Percentiles rank a stretch among this genome's conserved stretches.
These are phyloP conservation scores for Solanum ahanhuiri DNA, from an alignment of 257 asterid species.

Conservation along the genomic window DNA sequence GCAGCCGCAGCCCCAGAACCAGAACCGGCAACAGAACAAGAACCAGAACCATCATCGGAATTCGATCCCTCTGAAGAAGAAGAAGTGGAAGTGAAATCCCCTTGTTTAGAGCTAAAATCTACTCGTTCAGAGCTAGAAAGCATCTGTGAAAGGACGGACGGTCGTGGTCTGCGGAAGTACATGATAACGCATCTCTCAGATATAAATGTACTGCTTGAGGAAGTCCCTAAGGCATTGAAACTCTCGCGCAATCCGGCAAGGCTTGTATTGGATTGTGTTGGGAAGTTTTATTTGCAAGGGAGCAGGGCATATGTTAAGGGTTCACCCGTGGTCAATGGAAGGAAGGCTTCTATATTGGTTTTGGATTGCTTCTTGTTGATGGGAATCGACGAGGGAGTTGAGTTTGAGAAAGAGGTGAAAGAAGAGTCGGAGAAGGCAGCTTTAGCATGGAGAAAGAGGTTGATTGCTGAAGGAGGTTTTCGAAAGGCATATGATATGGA, in stretches of 20 bases:
- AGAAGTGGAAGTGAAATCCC: neutral
- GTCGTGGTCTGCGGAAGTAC: conserved; percentile 50
- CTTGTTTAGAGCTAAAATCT: neutral
- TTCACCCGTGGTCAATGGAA: conserved; percentile 50
- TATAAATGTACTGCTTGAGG: conserved; percentile 36
- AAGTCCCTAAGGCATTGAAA: conserved; percentile 59
- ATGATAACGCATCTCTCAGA: conserved; percentile 23
- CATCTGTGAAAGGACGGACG: conserved; percentile 46
- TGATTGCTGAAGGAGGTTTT: conserved; percentile 68
- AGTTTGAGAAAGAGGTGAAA: conserved; percentile 33
- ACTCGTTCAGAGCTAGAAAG: conserved; percentile 41
- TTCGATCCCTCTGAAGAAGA: conserved; percentile 2
- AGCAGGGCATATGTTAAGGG: conserved; percentile 37
- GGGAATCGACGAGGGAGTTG: conserved; percentile 15
- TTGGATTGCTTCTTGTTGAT: conserved; percentile 70
- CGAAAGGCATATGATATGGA: conserved; percentile 44
- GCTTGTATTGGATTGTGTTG: conserved; percentile 59
- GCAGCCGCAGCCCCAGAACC: neutral
- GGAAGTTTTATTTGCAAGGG: conserved; percentile 78
- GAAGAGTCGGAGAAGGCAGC: conserved; percentile 57
- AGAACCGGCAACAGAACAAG: neutral
- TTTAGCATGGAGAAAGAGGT: conserved; percentile 63
- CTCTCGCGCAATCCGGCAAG: conserved; percentile 47
- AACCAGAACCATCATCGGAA: neutral
- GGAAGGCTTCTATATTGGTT: conserved; percentile 60